Evolutionary conservation across 2,329 filamentous ascomycete species (phyloP).

Genomic region (Fusarium foetens): DNA sequence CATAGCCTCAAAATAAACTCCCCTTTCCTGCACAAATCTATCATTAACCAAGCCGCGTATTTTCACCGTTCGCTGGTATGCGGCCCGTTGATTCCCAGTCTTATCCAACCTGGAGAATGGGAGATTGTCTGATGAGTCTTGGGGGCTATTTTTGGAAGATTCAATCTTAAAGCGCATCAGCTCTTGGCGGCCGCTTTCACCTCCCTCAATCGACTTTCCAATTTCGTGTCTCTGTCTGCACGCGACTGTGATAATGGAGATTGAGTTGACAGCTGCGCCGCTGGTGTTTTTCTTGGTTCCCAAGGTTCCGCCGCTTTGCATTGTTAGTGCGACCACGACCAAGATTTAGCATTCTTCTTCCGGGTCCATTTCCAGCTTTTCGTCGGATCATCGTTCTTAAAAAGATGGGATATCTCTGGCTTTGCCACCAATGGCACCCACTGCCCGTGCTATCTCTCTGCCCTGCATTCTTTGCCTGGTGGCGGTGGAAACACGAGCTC

Average conservation of each 20-base stretch:
- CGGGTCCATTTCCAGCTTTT: background rate
- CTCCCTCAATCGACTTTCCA: constrained; percentile 1
- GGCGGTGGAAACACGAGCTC: constrained; percentile 16
- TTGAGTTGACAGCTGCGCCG: background rate
- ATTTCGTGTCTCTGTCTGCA: background rate
- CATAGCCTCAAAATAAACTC: background rate
- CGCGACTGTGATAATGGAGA: background rate
- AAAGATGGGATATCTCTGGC: constrained; percentile 16
- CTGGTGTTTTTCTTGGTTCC: background rate
- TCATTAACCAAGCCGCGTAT: background rate
- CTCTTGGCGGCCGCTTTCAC: constrained; percentile 15
- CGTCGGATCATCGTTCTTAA: constrained; percentile 4
- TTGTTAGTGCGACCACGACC: constrained; percentile 12
- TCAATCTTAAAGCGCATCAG: constrained; percentile 33
- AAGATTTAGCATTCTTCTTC: constrained; percentile 3
- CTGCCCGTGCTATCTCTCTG: constrained; percentile 3
- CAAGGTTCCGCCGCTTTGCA: background rate
- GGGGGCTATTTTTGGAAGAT: constrained; percentile 33
- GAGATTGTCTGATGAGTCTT: constrained; percentile 30
- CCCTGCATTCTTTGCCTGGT: constrained; percentile 24
- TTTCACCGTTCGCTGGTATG: constrained; percentile 27
- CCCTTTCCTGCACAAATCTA: constrained; percentile 9
- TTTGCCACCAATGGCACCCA: constrained; percentile 22
- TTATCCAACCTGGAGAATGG: constrained; percentile 15
- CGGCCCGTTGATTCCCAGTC: constrained; percentile 22